Conservation (phyloP, 495 filamentous ascomycete species). For the Aspergillus taichungensis region DNA sequence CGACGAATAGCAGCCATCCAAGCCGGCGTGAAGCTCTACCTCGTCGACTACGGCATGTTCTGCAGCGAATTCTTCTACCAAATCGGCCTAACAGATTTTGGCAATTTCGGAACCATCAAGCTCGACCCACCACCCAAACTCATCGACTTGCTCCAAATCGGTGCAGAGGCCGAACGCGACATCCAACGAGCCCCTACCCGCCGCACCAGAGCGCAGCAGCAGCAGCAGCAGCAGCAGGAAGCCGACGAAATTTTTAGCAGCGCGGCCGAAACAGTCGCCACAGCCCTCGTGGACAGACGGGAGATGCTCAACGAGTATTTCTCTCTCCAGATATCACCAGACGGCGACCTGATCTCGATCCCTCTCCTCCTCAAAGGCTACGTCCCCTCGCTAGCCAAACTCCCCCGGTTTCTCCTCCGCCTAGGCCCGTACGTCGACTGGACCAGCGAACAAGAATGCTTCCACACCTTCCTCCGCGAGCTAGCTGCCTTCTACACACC, state of each 20-base stretch:
- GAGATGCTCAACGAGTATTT: constrained; percentile 95
- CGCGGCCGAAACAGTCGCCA: constrained; percentile 52
- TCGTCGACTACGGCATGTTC: constrained; percentile 87
- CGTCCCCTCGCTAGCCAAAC: constrained; percentile 71
- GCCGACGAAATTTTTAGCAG: constrained; percentile 56
- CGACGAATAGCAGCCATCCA: constrained; percentile 88
- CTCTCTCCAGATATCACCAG: constrained; percentile 66
- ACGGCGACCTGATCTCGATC: constrained; percentile 68
- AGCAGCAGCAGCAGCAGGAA: constrained; percentile 26
- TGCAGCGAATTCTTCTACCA: constrained; percentile 96
- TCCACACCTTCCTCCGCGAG: constrained; percentile 75
- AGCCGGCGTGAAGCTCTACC: constrained; percentile 82
- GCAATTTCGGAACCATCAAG: constrained; percentile 80
- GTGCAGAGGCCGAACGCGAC: constrained; percentile 54
- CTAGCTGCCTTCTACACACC: constrained; percentile 90
- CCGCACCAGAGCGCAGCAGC: constrained; percentile 5
- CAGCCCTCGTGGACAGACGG: constrained; percentile 59
- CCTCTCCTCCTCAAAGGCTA: constrained; percentile 88
- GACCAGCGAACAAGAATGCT: constrained; percentile 76
- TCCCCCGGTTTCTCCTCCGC: constrained; percentile 80
- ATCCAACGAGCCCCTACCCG: constrained; percentile 6
- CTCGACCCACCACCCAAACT: constrained; percentile 71
- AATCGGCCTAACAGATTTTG: constrained; percentile 90
- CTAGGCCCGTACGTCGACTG: constrained; percentile 87
- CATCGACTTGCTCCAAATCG: constrained; percentile 60